phyloP scores from a whole-genome alignment of 768 basidiomycete genomes.

The Rhodotorula taiwanensis region DNA sequence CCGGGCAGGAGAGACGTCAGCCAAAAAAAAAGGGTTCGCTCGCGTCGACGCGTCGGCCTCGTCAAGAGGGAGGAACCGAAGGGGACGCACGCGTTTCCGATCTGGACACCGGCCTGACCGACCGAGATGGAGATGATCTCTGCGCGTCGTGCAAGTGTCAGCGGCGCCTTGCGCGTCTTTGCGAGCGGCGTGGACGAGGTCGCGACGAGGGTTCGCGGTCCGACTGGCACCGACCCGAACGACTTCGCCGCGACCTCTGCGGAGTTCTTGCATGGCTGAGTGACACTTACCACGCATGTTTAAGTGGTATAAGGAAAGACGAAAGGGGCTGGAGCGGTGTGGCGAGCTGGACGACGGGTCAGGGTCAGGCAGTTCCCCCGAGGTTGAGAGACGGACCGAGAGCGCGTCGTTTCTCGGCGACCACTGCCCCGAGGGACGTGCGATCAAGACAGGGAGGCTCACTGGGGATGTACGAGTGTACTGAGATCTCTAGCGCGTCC shows the following conservation, averaged over 20 bases:
- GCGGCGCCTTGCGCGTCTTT: neutral
- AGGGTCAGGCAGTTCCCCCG: no score
- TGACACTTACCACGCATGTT: slow-evolving; percentile 17
- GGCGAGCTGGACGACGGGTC: neutral
- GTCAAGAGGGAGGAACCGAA: neutral
- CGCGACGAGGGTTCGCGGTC: no score
- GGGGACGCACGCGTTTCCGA: slow-evolving; percentile 74
- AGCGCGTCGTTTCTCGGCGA: neutral
- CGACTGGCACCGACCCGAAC: no score
- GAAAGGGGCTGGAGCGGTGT: neutral
- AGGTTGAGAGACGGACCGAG: no score
- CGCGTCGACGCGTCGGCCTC: slow-evolving; percentile 59
- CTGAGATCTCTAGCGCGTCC: slow-evolving; percentile 24
- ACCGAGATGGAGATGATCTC: slow-evolving; percentile 56
- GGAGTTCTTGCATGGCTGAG: neutral
- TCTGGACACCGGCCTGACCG: slow-evolving; percentile 84
- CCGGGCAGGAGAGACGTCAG: no score
- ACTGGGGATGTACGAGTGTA: neutral
- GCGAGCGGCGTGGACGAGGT: neutral
- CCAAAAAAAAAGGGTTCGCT: no score
- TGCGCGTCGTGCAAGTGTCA: neutral
- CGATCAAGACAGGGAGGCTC: neutral
- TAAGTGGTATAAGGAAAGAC: neutral
- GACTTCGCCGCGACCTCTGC: no score
- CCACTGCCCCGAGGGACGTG: no score